phyloP scores from a whole-genome alignment of 306 rosid species.

The Castanopsis chinensis region DNA sequence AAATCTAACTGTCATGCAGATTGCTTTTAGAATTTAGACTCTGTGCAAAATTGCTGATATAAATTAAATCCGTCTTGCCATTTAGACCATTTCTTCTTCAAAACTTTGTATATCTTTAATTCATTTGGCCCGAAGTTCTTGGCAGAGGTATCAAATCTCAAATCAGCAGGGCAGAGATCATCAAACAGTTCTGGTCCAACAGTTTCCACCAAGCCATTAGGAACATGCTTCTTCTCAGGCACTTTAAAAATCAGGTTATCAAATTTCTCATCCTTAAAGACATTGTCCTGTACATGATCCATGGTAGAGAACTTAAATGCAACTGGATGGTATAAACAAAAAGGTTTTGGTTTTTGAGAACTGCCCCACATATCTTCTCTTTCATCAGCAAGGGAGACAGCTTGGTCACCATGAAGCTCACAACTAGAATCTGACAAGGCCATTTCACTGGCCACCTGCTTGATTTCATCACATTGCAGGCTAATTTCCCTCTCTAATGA shows the following conservation, averaged over 20 bases:
- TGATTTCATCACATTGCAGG: constrained; percentile 43
- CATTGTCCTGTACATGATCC: constrained; percentile 21
- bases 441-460: constrained; percentile 38
- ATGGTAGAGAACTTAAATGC: constrained; percentile 29
- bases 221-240: constrained; percentile 18
- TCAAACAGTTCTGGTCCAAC: constrained; percentile 45
- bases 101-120: constrained; percentile 42
- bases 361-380: constrained; percentile 36
- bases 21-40: constrained; percentile 21
- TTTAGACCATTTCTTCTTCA: constrained; percentile 53
- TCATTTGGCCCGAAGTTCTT: constrained; percentile 33
- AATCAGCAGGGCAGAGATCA: constrained; percentile 50
- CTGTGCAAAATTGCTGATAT: constrained; percentile 33
- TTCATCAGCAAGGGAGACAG: constrained; percentile 54
- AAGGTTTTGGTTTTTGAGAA: constrained; percentile 37
- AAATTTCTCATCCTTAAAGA: constrained; percentile 22
- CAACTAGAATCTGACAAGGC: constrained; percentile 26
- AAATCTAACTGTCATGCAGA: neutral
- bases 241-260: constrained; percentile 47
- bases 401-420: constrained; percentile 21
- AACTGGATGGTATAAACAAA: constrained; percentile 27
- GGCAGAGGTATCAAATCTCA: constrained; percentile 47
- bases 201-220: constrained; percentile 32
- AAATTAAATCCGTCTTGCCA: constrained; percentile 47
- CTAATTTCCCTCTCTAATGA: constrained; percentile 43